Evolutionary conservation across 805 yeast genomes (phyloP), one percentile per base, ranked within the genome.

Genomic region (Barnettozyma salicaria): DNA sequence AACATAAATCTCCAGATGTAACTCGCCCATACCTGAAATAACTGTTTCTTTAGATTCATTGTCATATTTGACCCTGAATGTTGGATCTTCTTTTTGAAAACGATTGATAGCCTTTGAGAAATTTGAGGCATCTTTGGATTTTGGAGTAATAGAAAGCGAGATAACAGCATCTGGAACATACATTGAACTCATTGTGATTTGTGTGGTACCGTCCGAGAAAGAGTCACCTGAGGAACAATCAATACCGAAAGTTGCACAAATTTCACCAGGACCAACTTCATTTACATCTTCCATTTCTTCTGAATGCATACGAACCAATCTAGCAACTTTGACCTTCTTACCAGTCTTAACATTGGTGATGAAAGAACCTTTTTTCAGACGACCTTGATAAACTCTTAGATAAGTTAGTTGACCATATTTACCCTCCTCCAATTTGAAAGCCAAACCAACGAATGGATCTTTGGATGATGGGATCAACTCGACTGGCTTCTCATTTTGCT

Each of bases 201-300:
- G 70, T 38, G 78, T 68, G 11, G 72, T 69, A 37, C 92, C 95
- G 49, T 86, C 95, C 31, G 95, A 81, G 63, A 92, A 92, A 11
- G 97, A 87, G 58, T 92, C 98, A 56, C 99, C 99, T 11, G 98
- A 92, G 9, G 97, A 80, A 73, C 99, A 92, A 62, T 92, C 98
- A 50, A 92, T 85, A 65, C 99, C 99, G 54, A 92, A 92, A 41
- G 97, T 90, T 38, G 99, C 99, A 68, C 99, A 92, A 53, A 92
- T 92, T 68, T 92, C 98, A 60, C 99, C 99, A 21, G 97, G 90
- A 17, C 90, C 92, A 55, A 87, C 81, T 65, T 89, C 97, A 33
- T 80, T 84, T 34, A 87, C 92, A 59, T 92, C 99, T 68, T 92
- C 98, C 97, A 92, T 89, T 60, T 92, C 98, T 45, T 89, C 86